Base-by-base conservation (phyloP, 768 basidiomycete species). In the Rhodotorula babjevae region DNA sequence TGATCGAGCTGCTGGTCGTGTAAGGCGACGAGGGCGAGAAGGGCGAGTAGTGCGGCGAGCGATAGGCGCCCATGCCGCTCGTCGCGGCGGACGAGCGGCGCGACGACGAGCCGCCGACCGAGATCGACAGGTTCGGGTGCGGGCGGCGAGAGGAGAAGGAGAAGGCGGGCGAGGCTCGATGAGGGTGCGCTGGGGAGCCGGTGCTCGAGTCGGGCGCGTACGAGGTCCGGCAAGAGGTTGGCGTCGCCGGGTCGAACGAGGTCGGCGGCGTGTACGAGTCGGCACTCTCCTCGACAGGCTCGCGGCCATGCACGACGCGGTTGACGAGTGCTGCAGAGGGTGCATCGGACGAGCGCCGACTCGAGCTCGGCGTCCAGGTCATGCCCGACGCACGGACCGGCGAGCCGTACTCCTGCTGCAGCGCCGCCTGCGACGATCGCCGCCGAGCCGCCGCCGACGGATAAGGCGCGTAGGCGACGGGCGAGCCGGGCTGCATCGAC, bases 21-120 rank as follows among this genome's bases (percentile, higher is more conserved):
- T 47, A 62, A 2, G 61, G 61, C 31, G 61, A 62, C 31, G 29
- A 62, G 60, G 60, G 59, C 42, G 60, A 61, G 61, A 47, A 49
- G 6, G 46, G 33, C 23, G 49, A 52, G 62, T 57, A 57, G 19
- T 27, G 21, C 19, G 56, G 56, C 33, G 56, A 57, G 33, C 56
- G 56, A 33, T 57, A 36, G n/a, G n/a, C 6, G n/a, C 53, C 53
- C 53, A 55, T 55, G 33, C 33, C 23, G 8, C 33, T 14, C 23
- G 57, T 36, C 19, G 57, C 36, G 33, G 33, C 36, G 36, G 57
- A 23, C 19, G 19, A 16, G 23, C 27, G 27, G 44, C n/a, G 19
- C 0, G 44, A 46, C 1, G 59, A 6, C 5, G 60, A 46, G 21
- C 50, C 62, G 27, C 53, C 62, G 62, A 64, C 63, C n/a, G 63